phyloP scores from a whole-genome alignment of 2,329 filamentous ascomycete genomes.

The Aaosphaeria arxii region DNA sequence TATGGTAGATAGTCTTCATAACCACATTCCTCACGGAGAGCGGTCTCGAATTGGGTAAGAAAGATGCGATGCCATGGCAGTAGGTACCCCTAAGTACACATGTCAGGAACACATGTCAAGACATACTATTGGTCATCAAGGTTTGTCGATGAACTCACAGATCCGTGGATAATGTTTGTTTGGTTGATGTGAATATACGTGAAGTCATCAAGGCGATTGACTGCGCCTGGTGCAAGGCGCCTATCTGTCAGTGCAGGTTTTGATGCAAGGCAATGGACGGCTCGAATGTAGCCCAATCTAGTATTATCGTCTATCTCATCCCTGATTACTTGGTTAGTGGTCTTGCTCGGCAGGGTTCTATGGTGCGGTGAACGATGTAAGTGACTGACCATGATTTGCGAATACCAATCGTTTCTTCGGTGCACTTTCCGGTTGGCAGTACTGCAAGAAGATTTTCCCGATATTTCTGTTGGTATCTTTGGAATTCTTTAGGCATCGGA shows the following conservation, averaged over 20 bases:
- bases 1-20: slow-evolving; percentile 40
- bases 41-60: slow-evolving; percentile 32
- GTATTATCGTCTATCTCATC: not conserved
- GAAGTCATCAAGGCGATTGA: not conserved
- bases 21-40: slow-evolving; percentile 35
- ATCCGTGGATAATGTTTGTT: not conserved
- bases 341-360: not conserved
- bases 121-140: not conserved
- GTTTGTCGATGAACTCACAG: not conserved
- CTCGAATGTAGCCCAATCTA: not conserved
- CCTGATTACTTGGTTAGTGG: not conserved
- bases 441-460: too few species aligned
- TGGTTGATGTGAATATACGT: not conserved
- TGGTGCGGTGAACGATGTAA: not conserved
- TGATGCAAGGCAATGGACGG: not conserved
- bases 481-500: too few species aligned
- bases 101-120: not conserved
- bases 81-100: not conserved
- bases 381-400: not conserved
- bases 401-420: not conserved
- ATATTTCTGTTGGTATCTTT: too few species aligned
- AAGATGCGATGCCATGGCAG: slow-evolving; percentile 34
- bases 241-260: not conserved
- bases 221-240: not conserved
- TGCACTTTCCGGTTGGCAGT: not conserved